Base-by-base conservation (phyloP, 148 eudicot genomes). In the Pharnaceum exiguum region DNA sequence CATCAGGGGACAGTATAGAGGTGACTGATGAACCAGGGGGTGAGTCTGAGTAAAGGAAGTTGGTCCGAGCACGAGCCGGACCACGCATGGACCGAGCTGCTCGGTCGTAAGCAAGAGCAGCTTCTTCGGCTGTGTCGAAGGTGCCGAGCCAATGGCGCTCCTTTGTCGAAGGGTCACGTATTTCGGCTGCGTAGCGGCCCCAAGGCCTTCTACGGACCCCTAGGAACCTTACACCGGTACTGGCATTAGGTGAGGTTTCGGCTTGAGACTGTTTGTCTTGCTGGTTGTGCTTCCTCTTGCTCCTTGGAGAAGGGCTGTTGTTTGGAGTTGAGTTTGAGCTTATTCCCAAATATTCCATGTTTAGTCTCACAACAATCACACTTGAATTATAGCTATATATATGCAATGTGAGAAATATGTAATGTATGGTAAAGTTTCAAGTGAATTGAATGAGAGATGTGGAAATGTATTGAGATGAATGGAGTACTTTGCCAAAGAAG, bases 61-160 rank as follows among this genome's bases (percentile, higher is more conserved):
- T 71, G 15, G 76, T 71, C 7, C 76, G 44, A 4, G 76, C 76
- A 11, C 58, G 65, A 8, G 60, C 43, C 8, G 70, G 61, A 5
- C 76, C 76, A 1, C 76, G 56, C 76, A 71, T 71, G 57, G 76
- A 66, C 38, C 76, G 71, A 2, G 76, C 76, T 0, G 76, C 66
- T 31, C 71, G 71, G 33, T 71, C 76, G 22, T 71, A 71, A 23
- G 76, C 76, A 1, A 66, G 44, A 18, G 76, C 76, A 23, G 76
- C 76, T 24, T 71, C 76, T 29, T 71, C 75, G 6, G 71, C 71
- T 0, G 75, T 71, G 36, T 71, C 75, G 8, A 65, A 71, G 1
- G 76, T 71, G 52, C 76, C 76, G 2, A 71, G 67, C 76, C 76
- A 71, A 37, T 66, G 76, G 5, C 76, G 76, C 52, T 71, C 76